Conservation (phyloP, 2,329 filamentous ascomycete species). For the Tothia fuscella region DNA sequence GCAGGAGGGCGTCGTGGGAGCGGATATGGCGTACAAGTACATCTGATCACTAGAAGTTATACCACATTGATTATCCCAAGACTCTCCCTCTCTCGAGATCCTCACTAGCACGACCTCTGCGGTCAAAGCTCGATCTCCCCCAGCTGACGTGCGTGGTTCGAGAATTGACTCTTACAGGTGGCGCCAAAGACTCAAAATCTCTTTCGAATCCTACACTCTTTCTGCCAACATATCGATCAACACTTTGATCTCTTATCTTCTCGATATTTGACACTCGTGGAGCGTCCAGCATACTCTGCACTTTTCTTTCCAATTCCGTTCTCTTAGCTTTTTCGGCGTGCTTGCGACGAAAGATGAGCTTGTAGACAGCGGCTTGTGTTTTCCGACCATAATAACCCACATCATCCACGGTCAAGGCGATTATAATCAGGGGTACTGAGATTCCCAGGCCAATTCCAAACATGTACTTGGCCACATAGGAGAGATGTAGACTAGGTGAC, state of each 20-base stretch:
- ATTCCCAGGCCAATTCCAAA: conserved; percentile 44
- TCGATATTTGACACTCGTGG: not conserved
- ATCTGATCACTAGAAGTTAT: too few relatives aligned
- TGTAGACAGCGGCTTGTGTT: not conserved
- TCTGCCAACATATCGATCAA: not conserved
- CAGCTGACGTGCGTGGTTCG: not conserved
- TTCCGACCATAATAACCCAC: conserved; percentile 15
- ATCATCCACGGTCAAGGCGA: conserved; percentile 35
- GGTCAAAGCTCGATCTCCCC: conserved; percentile 1
- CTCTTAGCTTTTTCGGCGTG: not conserved
- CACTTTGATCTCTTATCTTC: not conserved
- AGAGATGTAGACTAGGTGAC: conserved; percentile 28
- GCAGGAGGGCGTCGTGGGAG: too few relatives aligned
- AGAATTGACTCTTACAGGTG: not conserved
- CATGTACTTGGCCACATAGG: conserved; percentile 43
- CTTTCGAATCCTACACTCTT: not conserved
- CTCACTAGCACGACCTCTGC: not conserved
- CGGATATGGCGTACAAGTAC: too few relatives aligned
- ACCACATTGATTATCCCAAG: not conserved
- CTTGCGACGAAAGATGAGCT: not conserved
- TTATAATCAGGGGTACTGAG: conserved; percentile 36
- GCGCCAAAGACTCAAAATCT: not conserved
- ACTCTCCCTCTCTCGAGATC: conserved; percentile 5
- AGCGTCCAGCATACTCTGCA: not conserved
- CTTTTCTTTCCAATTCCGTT: not conserved